Percentiles rank a stretch among this genome's conserved stretches.
Conservation (phyloP, 2,329 filamentous ascomycete species). For the Aspergillus viridinutans region DNA sequence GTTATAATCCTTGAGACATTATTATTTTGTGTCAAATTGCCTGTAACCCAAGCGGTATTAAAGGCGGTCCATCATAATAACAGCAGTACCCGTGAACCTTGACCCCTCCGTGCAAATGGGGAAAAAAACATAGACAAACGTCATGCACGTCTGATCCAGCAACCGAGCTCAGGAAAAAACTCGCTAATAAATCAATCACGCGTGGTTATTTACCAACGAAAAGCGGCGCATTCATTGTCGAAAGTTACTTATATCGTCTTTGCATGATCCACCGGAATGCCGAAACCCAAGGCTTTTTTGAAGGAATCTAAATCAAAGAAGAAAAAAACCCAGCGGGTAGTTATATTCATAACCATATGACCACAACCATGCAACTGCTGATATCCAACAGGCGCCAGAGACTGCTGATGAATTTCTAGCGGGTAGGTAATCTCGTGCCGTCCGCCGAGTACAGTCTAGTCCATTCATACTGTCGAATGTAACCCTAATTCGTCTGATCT, state of each 20-base stretch:
- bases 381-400: slow-evolving; percentile 47
- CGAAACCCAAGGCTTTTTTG: slow-evolving; percentile 37
- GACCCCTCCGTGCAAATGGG: not conserved
- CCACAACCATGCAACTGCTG: not conserved
- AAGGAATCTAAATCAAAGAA: slow-evolving; percentile 43
- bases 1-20: no score
- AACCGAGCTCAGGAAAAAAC: not conserved
- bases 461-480: not conserved
- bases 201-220: not conserved
- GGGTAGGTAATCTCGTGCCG: slow-evolving; percentile 33
- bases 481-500: not conserved
- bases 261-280: slow-evolving; percentile 24
- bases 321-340: slow-evolving; percentile 39
- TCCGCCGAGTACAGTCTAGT: not conserved
- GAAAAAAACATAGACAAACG: not conserved
- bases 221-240: not conserved
- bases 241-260: not conserved
- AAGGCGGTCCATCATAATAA: not conserved
- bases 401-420: slow-evolving; percentile 66
- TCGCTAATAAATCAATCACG: not conserved
- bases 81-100: not conserved
- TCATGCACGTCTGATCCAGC: not conserved
- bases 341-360: not conserved
- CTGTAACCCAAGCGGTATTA: not conserved
- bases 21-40: not conserved